phyloP scores from a whole-genome alignment of 768 basidiomycete species.

The Boletus vinaceobasis region DNA sequence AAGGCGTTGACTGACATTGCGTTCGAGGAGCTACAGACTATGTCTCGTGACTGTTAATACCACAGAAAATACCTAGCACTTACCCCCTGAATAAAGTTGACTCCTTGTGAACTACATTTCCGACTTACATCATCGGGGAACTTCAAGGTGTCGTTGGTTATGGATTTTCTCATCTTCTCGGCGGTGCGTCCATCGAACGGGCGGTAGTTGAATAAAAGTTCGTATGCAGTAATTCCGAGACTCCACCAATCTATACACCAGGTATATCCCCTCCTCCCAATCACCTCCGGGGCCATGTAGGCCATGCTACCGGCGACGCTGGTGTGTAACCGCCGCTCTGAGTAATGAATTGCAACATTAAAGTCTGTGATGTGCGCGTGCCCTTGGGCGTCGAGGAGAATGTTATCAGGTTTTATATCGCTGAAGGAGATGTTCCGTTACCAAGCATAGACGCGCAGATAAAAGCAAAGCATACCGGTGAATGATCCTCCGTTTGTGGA shows the following conservation, averaged over 20 bases:
- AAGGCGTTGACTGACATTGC: constrained; percentile 71
- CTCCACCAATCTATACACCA: constrained; percentile 97
- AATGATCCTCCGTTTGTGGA: constrained; percentile 89
- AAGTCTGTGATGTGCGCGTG: constrained; percentile 98
- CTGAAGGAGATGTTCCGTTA: constrained; percentile 38
- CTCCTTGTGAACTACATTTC: constrained; percentile 63
- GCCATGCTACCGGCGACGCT: constrained; percentile 98
- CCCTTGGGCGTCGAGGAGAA: constrained; percentile 88
- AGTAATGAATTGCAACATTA: constrained; percentile 98
- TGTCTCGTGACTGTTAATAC: constrained; percentile 9
- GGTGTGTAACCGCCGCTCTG: constrained; percentile 81
- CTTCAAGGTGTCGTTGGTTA: constrained; percentile 71
- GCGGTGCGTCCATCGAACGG: constrained; percentile 90
- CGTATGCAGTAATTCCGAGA: constrained; percentile 85
- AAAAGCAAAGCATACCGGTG: constrained; percentile 65
- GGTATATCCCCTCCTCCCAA: constrained; percentile 87
- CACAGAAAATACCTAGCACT: constrained; percentile 24
- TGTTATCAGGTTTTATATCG: constrained; percentile 96
- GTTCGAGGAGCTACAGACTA: constrained; percentile 69
- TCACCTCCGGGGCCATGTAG: constrained; percentile 99
- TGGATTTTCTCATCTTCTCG: constrained; percentile 84
- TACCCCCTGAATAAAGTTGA: constrained; percentile 66
- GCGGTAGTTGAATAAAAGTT: constrained; percentile 77
- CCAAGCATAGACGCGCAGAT: constrained; percentile 1
- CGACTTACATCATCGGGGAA: constrained; percentile 69